These are phyloP conservation scores for Lophium mytilinum DNA, from an alignment of 495 filamentous ascomycete genomes.

Conservation along the genomic window DNA sequence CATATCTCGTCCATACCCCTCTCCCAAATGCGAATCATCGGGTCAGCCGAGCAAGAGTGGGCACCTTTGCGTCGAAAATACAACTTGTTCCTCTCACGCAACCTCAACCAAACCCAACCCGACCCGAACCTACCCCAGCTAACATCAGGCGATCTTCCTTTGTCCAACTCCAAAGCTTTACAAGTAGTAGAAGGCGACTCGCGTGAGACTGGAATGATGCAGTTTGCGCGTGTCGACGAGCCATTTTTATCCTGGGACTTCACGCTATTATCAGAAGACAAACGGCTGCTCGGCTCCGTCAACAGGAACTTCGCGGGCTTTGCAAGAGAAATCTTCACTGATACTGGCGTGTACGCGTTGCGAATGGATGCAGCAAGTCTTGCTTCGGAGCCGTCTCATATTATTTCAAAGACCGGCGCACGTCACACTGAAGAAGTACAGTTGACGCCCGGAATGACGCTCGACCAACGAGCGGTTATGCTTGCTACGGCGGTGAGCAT, in stretches of 20 bases:
- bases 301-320: conserved; percentile 63
- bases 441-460: conserved; percentile 47
- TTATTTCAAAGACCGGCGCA: conserved; percentile 31
- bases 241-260: conserved; percentile 41
- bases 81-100: conserved; percentile 50
- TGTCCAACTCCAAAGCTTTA: conserved; percentile 43
- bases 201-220: conserved; percentile 42
- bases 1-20: conserved; percentile 46
- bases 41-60: conserved; percentile 63
- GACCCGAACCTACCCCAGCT: conserved; percentile 27
- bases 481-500: conserved; percentile 62
- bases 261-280: conserved; percentile 26
- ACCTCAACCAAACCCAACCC: conserved; percentile 24
- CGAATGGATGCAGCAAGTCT: conserved; percentile 57
- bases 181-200: conserved; percentile 35
- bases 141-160: conserved; percentile 39
- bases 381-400: conserved; percentile 34
- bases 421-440: background rate
- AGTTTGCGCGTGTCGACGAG: conserved; percentile 53
- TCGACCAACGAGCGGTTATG: conserved; percentile 66
- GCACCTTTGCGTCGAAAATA: conserved; percentile 59
- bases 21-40: conserved; percentile 55
- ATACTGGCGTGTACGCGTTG: conserved; percentile 61
- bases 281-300: conserved; percentile 47
- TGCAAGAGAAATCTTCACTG: conserved; percentile 63